Evolutionary conservation across 768 basidiomycete genomes (phyloP).

Genomic region (Cystoderma amianthinum): DNA sequence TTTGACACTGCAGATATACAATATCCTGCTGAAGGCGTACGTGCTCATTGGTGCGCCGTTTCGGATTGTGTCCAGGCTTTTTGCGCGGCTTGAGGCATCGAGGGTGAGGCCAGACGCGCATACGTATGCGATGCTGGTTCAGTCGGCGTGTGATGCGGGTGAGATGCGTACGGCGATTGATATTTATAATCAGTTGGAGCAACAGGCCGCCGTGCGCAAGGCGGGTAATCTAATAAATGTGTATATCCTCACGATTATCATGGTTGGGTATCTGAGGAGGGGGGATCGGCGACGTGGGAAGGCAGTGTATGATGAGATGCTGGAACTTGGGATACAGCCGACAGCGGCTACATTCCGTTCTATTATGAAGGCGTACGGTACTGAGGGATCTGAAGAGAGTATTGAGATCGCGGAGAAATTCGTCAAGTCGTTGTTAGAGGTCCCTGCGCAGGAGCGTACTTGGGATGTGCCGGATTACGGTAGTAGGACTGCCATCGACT

Average conservation of each 20-base stretch:
- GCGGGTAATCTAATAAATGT: constrained; percentile 34
- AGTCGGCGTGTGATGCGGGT: constrained; percentile 73
- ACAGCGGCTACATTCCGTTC: constrained; percentile 60
- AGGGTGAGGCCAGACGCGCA: constrained; percentile 51
- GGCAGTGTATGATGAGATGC: constrained; percentile 69
- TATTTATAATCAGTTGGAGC: constrained; percentile 66
- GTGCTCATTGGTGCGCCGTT: constrained; percentile 78
- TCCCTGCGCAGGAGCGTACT: constrained; percentile 19
- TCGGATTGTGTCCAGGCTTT: constrained; percentile 50
- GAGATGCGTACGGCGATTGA: constrained; percentile 55
- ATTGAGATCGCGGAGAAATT: constrained; percentile 62
- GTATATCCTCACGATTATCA: constrained; percentile 67
- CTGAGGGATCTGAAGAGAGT: constrained; percentile 39
- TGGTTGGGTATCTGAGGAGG: constrained; percentile 60
- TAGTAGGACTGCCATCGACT: constrained; percentile 35
- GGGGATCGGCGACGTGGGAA: constrained; percentile 50
- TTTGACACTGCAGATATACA: constrained; percentile 58
- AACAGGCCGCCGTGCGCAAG: constrained; percentile 25
- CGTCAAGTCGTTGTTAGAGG: constrained; percentile 44
- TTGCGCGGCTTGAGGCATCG: constrained; percentile 41
- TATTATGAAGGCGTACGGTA: constrained; percentile 58
- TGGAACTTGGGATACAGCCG: constrained; percentile 53
- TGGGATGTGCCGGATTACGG: constrained; percentile 33
- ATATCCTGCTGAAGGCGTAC: constrained; percentile 79
- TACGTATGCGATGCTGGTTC: constrained; percentile 71